Percentiles rank a stretch among this genome's conserved stretches.
These are phyloP conservation scores for Triadica sebifera DNA, from an alignment of 345 rosid genomes.

Conservation along the genomic window DNA sequence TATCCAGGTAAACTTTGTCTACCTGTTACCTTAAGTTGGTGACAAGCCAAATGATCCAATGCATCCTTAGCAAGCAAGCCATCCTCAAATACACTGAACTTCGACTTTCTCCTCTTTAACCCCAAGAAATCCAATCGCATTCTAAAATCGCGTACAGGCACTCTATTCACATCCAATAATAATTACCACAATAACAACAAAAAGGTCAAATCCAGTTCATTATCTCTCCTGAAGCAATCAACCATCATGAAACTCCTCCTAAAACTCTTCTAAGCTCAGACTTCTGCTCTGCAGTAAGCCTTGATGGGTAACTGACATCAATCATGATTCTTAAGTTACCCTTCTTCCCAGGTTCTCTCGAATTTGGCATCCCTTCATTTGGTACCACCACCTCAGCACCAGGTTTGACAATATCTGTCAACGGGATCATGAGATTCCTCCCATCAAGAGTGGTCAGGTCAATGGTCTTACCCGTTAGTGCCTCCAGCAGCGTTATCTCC, in stretches of 20 bases:
- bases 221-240: constrained; percentile 20
- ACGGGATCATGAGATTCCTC: constrained; percentile 62
- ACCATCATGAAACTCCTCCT: constrained; percentile 52
- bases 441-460: constrained; percentile 68
- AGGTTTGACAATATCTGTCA: constrained; percentile 71
- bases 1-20: constrained; percentile 8
- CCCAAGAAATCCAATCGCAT: constrained; percentile 25
- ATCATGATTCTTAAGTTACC: constrained; percentile 82
- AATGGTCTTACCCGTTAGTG: constrained; percentile 77
- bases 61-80: too few relatives aligned
- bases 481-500: constrained; percentile 82
- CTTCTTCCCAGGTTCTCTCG: constrained; percentile 73
- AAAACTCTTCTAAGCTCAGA: constrained; percentile 74
- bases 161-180: constrained; percentile 33
- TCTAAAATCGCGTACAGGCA: constrained; percentile 17
- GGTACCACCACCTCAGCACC: constrained; percentile 73
- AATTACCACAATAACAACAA: background rate
- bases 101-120: constrained; percentile 1
- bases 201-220: background rate
- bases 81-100: background rate
- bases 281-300: constrained; percentile 72
- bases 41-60: background rate
- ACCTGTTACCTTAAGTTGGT: constrained; percentile 11
- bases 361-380: constrained; percentile 92
- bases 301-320: constrained; percentile 78